Evolutionary conservation across 2,329 filamentous ascomycete species (phyloP), one percentile per base, ranked within the genome.

Genomic region (Phaeosphaeriaceae sp.): DNA sequence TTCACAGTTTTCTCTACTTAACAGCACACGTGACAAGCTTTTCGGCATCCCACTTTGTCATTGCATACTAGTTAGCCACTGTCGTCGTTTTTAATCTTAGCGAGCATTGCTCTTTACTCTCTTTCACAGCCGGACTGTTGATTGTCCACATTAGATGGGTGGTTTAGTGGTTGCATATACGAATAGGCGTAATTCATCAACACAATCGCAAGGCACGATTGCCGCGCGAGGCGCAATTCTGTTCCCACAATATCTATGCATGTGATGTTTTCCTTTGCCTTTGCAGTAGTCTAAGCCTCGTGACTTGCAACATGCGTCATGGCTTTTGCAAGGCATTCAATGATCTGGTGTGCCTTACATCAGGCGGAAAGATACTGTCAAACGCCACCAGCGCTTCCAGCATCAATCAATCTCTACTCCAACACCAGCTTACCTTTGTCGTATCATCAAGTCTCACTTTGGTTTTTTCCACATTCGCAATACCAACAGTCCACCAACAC

Each of bases 111-210:
- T 38, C 42, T 50, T 52, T 48, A 51, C 48, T 58, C 54, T 57
- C 48, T 45, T 67, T 65, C 58, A 64, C 69, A 72, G 68, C 69
- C 65, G 68, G 69, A 69, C 69, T 72, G 69, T 71, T 71, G 68
- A 69, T 63, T 56, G 56, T 40, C 61, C 58, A 45, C 47, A 50
- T 15, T 49, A 59, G 58, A 32, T 43, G 26, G 46, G 46, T 32
- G 40, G 45, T 44, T 38, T 47, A 47, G 48, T 43, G 49, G 42
- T 49, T 48, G 45, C 46, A 47, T 56, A 46, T 51, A 53, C 39
- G 36, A 49, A 42, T 39, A 42, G 18, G 26, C 43, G 45, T 49
- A 55, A 48, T 42, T 39, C 35, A 42, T 18, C 40, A 42, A 6
- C 15, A 35, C 6, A 37, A 12, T 37, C 35, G 35, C 35, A 37